Conservation (phyloP, 768 basidiomycete genomes). For the Polyporus arcularius region DNA sequence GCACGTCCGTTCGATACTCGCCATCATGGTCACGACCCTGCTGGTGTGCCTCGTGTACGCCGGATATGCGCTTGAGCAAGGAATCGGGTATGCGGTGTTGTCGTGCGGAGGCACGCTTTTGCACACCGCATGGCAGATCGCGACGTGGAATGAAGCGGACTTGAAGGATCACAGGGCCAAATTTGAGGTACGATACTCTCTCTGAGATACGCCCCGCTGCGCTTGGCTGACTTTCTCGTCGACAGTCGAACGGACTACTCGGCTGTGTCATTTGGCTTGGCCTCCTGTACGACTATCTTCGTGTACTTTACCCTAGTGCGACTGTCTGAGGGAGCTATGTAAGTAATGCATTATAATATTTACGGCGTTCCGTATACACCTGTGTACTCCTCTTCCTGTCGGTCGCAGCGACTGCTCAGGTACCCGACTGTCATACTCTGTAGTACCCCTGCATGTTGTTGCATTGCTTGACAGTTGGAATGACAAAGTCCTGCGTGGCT, state of each 20-base stretch:
- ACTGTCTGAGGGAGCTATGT: background rate
- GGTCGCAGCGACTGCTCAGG: too few species aligned
- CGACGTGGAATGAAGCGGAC: conserved; percentile 42
- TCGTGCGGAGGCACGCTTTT: conserved; percentile 46
- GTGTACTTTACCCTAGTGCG: background rate
- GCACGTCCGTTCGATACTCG: conserved; percentile 57
- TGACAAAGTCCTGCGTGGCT: too few species aligned
- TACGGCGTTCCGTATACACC: too few species aligned
- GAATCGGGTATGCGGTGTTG: conserved; percentile 46
- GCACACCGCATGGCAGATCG: conserved; percentile 51
- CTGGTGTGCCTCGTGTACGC: conserved; percentile 50
- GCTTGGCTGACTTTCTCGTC: background rate
- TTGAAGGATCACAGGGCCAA: conserved; percentile 51
- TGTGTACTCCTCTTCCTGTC: too few species aligned
- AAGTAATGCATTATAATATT: too few species aligned
- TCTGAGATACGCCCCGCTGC: background rate
- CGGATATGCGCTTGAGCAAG: conserved; percentile 55
- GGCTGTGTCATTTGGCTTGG: conserved; percentile 14
- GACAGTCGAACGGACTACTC: conserved; percentile 21
- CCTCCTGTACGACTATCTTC: conserved; percentile 11
- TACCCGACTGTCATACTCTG: too few species aligned
- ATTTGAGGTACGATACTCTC: conserved; percentile 26
- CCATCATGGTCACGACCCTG: conserved; percentile 53
- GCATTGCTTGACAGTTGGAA: too few species aligned
- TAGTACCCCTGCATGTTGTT: too few species aligned